Evolutionary conservation across 1,139 yeast genomes (phyloP), one percentile per base, ranked within the genome.

Genomic region (Yamadazyma sp.): DNA sequence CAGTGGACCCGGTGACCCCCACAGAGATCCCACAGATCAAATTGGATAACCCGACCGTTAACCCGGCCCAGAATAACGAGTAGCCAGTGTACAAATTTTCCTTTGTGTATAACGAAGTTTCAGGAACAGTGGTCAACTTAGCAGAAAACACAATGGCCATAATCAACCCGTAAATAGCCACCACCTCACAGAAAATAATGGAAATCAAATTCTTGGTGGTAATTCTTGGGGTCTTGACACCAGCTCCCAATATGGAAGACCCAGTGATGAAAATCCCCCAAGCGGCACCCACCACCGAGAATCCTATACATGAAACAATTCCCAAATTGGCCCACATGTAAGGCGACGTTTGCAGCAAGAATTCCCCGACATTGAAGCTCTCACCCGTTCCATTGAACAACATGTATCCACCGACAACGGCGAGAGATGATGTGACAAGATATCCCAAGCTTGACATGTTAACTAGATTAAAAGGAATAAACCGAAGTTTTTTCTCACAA

Each of bases 221-320:
- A 61, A 94, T 94, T 61, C 98, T 75, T 36, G 98, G 98, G 4
- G 96, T 92, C 62, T 87, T 87, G 46, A 94, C 97, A 69, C 98
- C 98, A 4, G 98, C 98, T 51, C 99, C 99, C 46, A 94, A 69
- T 52, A 94, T 87, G 31, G 96, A 82, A 1, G 97, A 76, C 31
- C 99, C 99, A 1, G 98, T 92, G 46, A 94, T 79, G 63, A 92
- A 94, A 51, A 94, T 94, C 48, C 99, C 99, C 98, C 98, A 92
- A 10, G 98, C 98, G 15, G 98, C 98, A 33, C 98, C 99, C 34
- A 91, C 85, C 15, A 94, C 98, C 40, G 95, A 83, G 46, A 94
- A 75, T 11, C 98, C 98, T 54, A 94, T 89, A 66, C 98, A 92
- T 42, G 82, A 66, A n/a, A 86, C 84, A 49, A 94, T 88, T 42